phyloP scores from a whole-genome alignment of 306 rosid genomes.

The Gastrolobium villosum region DNA sequence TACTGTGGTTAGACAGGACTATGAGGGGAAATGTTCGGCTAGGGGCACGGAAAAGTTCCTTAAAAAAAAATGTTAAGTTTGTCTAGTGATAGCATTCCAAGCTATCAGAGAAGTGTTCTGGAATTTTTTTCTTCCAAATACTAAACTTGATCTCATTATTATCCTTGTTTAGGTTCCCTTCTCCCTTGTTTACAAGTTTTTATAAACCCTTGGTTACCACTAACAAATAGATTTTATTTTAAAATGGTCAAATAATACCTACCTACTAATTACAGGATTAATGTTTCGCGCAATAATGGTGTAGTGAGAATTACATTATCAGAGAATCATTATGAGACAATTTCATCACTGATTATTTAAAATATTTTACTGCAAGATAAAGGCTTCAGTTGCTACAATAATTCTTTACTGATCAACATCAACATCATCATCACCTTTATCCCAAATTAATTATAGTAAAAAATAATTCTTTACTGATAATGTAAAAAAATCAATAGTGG shows the following conservation, averaged over 20 bases:
- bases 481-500: not conserved
- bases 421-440: no score
- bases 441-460: no score
- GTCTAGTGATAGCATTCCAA: no score
- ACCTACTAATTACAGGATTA: not conserved
- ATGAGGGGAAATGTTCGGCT: no score
- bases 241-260: not conserved
- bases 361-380: conserved; percentile 26
- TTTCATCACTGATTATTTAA: not conserved
- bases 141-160: not conserved
- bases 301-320: not conserved
- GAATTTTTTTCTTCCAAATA: not conserved
- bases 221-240: not conserved
- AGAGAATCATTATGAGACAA: conserved; percentile 4
- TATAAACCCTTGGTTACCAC: not conserved
- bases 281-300: not conserved
- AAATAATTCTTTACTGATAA: not conserved
- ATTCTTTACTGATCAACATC: not conserved
- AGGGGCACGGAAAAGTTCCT: no score
- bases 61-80: no score
- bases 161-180: not conserved
- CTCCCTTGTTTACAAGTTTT: not conserved
- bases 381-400: not conserved
- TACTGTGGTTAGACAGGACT: no score
- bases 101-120: not conserved